phyloP scores from a whole-genome alignment of 257 asterid species.

The Nicotiana tabacum region DNA sequence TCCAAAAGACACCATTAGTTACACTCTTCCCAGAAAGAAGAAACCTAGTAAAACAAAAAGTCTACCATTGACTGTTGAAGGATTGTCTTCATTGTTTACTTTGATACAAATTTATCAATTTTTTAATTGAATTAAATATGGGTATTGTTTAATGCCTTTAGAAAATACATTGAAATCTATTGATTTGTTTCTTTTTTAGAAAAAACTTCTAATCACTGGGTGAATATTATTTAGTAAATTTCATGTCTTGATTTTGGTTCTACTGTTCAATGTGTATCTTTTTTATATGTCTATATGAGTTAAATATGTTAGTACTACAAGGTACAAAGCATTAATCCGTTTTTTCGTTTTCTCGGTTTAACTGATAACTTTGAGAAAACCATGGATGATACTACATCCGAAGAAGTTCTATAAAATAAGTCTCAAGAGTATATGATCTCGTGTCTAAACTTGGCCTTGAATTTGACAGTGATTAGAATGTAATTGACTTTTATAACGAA shows the following conservation, averaged over 20 bases:
- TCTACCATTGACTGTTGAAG: background rate
- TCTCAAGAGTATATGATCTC: background rate
- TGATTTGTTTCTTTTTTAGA: background rate
- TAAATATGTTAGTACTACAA: background rate
- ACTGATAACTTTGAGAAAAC: background rate
- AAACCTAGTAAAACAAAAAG: background rate
- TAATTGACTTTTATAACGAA: constrained; percentile 26
- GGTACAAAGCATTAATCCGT: background rate
- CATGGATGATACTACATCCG: background rate
- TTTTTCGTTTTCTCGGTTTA: background rate
- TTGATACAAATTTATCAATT: background rate
- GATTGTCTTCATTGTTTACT: background rate
- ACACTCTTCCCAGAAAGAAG: background rate
- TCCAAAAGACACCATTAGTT: background rate
- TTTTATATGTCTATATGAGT: background rate
- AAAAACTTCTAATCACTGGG: background rate
- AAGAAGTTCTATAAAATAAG: background rate
- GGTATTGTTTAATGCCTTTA: background rate
- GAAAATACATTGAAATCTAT: background rate
- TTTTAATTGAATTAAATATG: background rate
- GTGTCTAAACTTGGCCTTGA: background rate
- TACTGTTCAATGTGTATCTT: background rate
- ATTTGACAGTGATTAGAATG: no score
- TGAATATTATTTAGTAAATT: background rate
- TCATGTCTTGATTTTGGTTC: background rate